These are phyloP conservation scores for Rhizophagus prolifer DNA, from an alignment of 192 early-diverging fungal species.

Conservation along the genomic window DNA sequence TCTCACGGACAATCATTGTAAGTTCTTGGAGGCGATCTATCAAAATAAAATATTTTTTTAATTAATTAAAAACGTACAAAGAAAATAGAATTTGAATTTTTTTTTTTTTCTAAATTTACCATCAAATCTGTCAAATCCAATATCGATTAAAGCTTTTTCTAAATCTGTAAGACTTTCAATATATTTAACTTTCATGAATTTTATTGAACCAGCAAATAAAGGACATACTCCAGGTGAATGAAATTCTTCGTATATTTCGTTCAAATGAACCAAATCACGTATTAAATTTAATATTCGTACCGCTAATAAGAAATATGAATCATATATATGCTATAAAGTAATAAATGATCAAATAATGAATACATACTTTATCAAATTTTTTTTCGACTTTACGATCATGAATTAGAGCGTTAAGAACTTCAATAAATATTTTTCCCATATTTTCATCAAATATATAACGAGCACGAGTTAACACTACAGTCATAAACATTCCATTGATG, in stretches of 20 bases:
- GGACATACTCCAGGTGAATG: constrained; percentile 14
- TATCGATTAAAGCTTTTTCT: constrained; percentile 7
- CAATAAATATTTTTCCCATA: constrained; percentile 13
- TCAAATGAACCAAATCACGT: constrained; percentile 8
- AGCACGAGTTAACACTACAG: background rate
- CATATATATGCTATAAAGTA: constrained; percentile 1
- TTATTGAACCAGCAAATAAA: constrained; percentile 12
- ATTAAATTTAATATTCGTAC: constrained; percentile 10
- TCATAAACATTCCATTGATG: background rate
- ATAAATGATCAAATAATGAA: background rate
- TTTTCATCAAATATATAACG: constrained; percentile 6
- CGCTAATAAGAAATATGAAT: constrained; percentile 1
- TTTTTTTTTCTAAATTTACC: too few relatives aligned
- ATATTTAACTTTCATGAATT: constrained; percentile 21
- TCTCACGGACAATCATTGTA: constrained; percentile 7
- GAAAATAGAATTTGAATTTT: too few relatives aligned
- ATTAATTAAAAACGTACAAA: too few relatives aligned
- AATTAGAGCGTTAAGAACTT: constrained; percentile 5
- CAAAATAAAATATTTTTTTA: constrained; percentile 1
- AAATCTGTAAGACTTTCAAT: constrained; percentile 8
- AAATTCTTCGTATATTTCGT: constrained; percentile 20
- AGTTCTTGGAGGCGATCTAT: constrained; percentile 15
- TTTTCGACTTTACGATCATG: constrained; percentile 10
- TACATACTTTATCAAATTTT: background rate
- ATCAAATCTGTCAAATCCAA: constrained; percentile 18